These are phyloP conservation scores for Coprinopsis sp. DNA, from an alignment of 768 basidiomycete genomes.

Conservation along the genomic window DNA sequence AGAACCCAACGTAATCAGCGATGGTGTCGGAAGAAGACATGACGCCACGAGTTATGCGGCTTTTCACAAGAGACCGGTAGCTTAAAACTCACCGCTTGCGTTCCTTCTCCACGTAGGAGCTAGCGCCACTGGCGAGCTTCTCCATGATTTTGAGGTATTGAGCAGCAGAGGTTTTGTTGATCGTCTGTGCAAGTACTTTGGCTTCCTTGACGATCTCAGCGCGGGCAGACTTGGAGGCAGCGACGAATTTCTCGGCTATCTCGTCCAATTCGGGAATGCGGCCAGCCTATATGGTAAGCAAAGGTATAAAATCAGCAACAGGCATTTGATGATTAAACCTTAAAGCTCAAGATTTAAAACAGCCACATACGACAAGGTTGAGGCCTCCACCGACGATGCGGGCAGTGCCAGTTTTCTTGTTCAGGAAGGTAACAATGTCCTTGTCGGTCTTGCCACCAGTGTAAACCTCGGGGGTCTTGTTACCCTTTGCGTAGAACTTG, in stretches of 20 bases:
- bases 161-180: constrained; percentile 50
- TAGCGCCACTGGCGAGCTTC: constrained; percentile 67
- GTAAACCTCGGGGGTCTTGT: constrained; percentile 62
- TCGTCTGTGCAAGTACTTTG: constrained; percentile 40
- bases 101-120: constrained; percentile 84
- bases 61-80: too few species aligned
- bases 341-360: constrained; percentile 2
- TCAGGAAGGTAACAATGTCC: constrained; percentile 76
- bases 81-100: constrained; percentile 55
- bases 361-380: constrained; percentile 50
- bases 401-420: constrained; percentile 81
- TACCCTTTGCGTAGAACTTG: constrained; percentile 77
- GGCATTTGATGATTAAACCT: constrained; percentile 7
- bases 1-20: constrained; percentile 4
- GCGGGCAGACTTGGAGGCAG: constrained; percentile 51
- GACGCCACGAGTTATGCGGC: too few species aligned
- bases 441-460: constrained; percentile 65
- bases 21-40: constrained; percentile 4
- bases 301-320: not conserved
- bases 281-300: constrained; percentile 83
- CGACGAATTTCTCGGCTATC: constrained; percentile 72
- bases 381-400: constrained; percentile 82
- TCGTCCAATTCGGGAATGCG: constrained; percentile 72
- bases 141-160: constrained; percentile 92
- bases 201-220: constrained; percentile 66